Conservation (phyloP, 768 basidiomycete genomes). For the Hypholoma sublateritium region DNA sequence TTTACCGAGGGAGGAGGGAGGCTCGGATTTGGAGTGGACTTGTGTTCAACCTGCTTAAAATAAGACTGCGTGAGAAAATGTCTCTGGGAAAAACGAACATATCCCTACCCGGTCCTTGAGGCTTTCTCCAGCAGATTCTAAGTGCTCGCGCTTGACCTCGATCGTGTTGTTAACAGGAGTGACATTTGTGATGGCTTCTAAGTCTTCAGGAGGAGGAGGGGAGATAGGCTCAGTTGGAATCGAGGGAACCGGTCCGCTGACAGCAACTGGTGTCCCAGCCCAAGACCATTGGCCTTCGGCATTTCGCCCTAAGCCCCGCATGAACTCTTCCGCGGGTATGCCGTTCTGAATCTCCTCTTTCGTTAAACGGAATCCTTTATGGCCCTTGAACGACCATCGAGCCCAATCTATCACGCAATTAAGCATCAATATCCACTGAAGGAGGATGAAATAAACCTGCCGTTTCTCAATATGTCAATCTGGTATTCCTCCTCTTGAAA, state of each 20-base stretch:
- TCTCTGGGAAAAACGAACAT: too few relatives aligned
- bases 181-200: slow-evolving; percentile 2
- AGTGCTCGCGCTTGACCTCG: slow-evolving; percentile 4
- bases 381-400: slow-evolving; percentile 36
- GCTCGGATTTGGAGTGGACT: not conserved
- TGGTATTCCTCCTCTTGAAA: slow-evolving; percentile 43
- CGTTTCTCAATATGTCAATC: slow-evolving; percentile 35
- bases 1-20: not conserved
- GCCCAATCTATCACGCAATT: slow-evolving; percentile 32
- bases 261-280: not conserved
- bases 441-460: slow-evolving; percentile 22
- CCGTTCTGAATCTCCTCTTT: slow-evolving; percentile 34
- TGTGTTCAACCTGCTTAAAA: not conserved
- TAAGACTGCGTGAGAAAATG: not conserved
- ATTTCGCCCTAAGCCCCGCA: slow-evolving; percentile 24
- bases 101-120: too few relatives aligned
- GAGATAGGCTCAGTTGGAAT: not conserved
- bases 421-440: not conserved
- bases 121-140: not conserved
- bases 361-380: slow-evolving; percentile 40
- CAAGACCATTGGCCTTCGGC: slow-evolving; percentile 19
- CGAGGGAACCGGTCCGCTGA: not conserved
- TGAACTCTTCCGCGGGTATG: slow-evolving; percentile 30
- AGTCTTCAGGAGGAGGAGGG: not conserved
- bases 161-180: slow-evolving; percentile 1